These are phyloP conservation scores for Rhypophila decipiens DNA, from an alignment of 495 filamentous ascomycete species.

Conservation along the genomic window DNA sequence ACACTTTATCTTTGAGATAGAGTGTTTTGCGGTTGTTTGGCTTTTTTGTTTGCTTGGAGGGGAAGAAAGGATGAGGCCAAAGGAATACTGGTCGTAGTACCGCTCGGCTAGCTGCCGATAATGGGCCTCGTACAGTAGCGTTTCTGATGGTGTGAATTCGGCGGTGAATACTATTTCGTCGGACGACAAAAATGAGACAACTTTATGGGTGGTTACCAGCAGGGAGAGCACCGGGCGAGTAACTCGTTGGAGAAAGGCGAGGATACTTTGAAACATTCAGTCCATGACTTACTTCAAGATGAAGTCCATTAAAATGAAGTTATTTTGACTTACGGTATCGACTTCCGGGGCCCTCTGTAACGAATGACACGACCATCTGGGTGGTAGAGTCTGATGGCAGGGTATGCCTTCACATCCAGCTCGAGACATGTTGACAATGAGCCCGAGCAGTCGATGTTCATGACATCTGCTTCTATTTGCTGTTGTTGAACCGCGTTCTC, in stretches of 20 bases:
- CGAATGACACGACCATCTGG: slow-evolving; percentile 23
- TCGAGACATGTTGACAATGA: slow-evolving; percentile 37
- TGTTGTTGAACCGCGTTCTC: too few species aligned
- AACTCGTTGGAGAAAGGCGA: slow-evolving; percentile 31
- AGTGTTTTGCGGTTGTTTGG: too few species aligned
- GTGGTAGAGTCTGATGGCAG: slow-evolving; percentile 39
- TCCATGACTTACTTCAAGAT: too few species aligned
- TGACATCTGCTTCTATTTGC: too few species aligned
- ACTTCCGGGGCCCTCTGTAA: slow-evolving; percentile 37
- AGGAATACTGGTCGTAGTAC: slow-evolving; percentile 36
- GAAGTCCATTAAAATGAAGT: too few species aligned
- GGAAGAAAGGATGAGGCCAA: too few species aligned
- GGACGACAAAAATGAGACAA: slow-evolving; percentile 24
- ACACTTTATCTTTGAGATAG: slow-evolving; percentile 8
- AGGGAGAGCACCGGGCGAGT: slow-evolving; percentile 26
- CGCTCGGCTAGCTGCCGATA: slow-evolving; percentile 24
- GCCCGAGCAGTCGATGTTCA: slow-evolving; percentile 25
- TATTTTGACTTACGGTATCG: too few species aligned
- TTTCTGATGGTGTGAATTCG: slow-evolving; percentile 21
- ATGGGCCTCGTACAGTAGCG: slow-evolving; percentile 8
- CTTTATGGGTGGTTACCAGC: slow-evolving; percentile 21
- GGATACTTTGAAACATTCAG: too few species aligned
- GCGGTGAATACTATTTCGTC: slow-evolving; percentile 40
- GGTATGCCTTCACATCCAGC: slow-evolving; percentile 37
- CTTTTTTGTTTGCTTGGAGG: too few species aligned